Conservation (phyloP, 352 stramenopile genomes). For the Globisporangium spinosum region DNA sequence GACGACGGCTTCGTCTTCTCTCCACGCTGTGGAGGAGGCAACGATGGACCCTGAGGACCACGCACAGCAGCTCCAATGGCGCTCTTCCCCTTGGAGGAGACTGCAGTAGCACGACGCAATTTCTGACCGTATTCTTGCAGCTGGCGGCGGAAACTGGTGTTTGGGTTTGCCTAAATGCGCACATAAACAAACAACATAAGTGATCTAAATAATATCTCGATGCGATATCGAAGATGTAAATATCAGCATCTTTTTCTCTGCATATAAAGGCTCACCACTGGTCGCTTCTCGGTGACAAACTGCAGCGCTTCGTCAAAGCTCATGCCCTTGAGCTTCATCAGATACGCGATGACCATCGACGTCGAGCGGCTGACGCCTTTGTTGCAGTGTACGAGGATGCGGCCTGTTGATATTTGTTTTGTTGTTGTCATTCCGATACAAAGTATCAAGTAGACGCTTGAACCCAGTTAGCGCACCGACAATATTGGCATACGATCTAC, state of each 20-base stretch:
- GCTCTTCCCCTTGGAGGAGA: slow-evolving; percentile 12
- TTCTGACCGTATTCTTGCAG: slow-evolving; percentile 52
- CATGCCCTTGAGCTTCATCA: slow-evolving; percentile 84
- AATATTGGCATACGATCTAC: not conserved
- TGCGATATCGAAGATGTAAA: not conserved
- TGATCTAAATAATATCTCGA: not conserved
- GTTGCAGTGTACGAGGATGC: slow-evolving; percentile 91
- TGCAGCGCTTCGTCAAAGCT: slow-evolving; percentile 60
- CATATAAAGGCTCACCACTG: slow-evolving; percentile 31
- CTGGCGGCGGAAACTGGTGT: slow-evolving; percentile 65
- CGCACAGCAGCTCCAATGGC: not conserved
- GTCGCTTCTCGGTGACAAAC: slow-evolving; percentile 48
- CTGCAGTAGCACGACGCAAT: slow-evolving; percentile 26
- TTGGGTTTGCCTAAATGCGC: slow-evolving; percentile 45
- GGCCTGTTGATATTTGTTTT: slow-evolving; percentile 30
- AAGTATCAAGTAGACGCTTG: slow-evolving; percentile 29
- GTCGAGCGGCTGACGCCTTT: slow-evolving; percentile 89
- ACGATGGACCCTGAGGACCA: slow-evolving; percentile 16
- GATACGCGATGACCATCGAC: slow-evolving; percentile 88
- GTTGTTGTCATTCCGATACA: not conserved
- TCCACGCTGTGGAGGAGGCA: not conserved
- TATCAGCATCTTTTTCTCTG: not conserved
- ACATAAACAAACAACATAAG: not conserved
- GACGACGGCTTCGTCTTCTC: not conserved
- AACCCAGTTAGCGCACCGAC: slow-evolving; percentile 27